Conservation (phyloP, 495 filamentous ascomycete genomes). For the Paragyromitra xinjiangensis region DNA sequence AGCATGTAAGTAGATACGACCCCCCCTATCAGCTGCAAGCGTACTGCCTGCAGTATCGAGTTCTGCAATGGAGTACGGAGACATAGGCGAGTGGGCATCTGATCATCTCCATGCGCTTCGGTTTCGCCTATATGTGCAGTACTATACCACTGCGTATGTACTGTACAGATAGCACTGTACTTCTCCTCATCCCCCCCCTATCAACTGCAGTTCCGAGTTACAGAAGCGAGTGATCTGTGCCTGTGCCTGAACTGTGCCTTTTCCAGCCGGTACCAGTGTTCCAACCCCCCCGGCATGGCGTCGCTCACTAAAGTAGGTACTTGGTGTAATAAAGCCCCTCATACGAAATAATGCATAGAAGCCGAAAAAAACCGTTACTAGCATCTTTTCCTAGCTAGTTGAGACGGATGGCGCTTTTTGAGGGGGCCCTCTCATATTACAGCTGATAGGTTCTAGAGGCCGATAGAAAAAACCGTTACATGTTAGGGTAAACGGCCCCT, state of each 20-base stretch:
- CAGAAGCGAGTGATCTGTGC: conserved; percentile 40
- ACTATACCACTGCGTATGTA: conserved; percentile 23
- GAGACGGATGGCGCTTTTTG: not conserved
- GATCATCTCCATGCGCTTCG: conserved; percentile 13
- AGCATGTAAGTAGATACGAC: conserved; percentile 2
- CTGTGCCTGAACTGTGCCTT: conserved; percentile 31
- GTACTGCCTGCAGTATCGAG: conserved; percentile 5
- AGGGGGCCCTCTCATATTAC: not conserved
- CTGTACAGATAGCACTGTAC: conserved; percentile 32
- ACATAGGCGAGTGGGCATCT: conserved; percentile 29
- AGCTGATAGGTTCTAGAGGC: not conserved
- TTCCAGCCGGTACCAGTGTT: conserved; percentile 28
- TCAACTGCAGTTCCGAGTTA: conserved; percentile 33
- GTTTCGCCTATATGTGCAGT: conserved; percentile 38
- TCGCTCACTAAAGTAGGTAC: conserved; percentile 9
- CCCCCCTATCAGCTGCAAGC: conserved; percentile 22
- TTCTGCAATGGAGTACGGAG: conserved; percentile 4
- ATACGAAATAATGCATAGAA: conserved; percentile 4
- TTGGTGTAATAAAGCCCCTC: conserved; percentile 33
- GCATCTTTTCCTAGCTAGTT: not conserved
- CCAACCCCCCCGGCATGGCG: conserved; percentile 14
- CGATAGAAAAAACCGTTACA: conserved; percentile 4
- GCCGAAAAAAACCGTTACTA: not conserved
- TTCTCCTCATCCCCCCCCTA: conserved; percentile 36
- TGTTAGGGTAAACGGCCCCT: conserved; percentile 7